These are phyloP conservation scores for Spinacia oleracea DNA, from an alignment of 179 eudicot genomes.

Conservation along the genomic window DNA sequence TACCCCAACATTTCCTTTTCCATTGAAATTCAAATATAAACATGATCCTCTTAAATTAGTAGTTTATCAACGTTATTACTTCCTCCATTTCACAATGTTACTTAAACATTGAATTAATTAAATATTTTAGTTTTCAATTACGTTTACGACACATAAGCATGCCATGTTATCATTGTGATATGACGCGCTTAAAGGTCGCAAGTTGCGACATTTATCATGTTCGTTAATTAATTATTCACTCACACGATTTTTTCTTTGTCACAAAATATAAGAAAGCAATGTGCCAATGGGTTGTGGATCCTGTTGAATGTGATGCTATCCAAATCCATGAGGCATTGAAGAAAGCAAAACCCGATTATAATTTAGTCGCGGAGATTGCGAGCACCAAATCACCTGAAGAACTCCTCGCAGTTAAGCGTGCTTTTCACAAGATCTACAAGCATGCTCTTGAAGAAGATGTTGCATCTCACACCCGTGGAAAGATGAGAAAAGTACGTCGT, in stretches of 20 bases:
- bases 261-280: constrained; percentile 42
- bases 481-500: constrained; percentile 34
- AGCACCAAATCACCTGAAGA: constrained; percentile 62
- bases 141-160: too few relatives aligned
- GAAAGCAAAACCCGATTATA: constrained; percentile 40
- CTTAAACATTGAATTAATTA: neutral
- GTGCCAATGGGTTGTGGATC: constrained; percentile 71
- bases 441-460: constrained; percentile 74
- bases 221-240: neutral
- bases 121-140: too few relatives aligned
- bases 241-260: neutral
- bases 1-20: neutral
- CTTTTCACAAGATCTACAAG: constrained; percentile 62
- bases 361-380: constrained; percentile 50
- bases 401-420: constrained; percentile 56
- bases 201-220: too few relatives aligned
- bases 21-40: neutral
- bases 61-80: too few relatives aligned
- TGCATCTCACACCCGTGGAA: constrained; percentile 51
- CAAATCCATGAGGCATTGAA: constrained; percentile 52
- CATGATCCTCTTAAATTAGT: neutral
- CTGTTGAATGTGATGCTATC: constrained; percentile 68
- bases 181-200: too few relatives aligned
- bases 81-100: too few relatives aligned
- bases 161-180: too few relatives aligned